phyloP scores from a whole-genome alignment of 2,329 filamentous ascomycete species.

The Boeremia exigua region DNA sequence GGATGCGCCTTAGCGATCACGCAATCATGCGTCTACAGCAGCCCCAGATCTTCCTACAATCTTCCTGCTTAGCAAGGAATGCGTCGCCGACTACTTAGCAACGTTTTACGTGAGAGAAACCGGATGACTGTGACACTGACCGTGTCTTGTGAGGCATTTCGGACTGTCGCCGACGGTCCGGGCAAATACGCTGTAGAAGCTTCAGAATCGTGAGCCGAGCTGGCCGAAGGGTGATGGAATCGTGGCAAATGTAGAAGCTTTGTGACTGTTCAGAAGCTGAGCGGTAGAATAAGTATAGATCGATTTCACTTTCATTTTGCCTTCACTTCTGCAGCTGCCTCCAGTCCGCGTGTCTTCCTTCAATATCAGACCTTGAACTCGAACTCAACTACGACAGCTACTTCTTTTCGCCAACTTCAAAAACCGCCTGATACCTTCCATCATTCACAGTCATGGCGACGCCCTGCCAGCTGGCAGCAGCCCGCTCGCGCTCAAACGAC shows the following conservation, averaged over 20 bases:
- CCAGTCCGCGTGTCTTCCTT: background rate
- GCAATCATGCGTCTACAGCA: constrained; percentile 10
- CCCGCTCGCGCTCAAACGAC: constrained; percentile 9
- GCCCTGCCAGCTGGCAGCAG: constrained; percentile 2
- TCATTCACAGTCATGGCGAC: constrained; percentile 1
- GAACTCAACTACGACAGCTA: background rate
- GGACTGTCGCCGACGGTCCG: constrained; percentile 17
- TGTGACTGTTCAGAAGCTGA: constrained; percentile 2
- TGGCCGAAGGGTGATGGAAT: constrained; percentile 1
- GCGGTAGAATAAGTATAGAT: background rate
- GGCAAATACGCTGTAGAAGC: constrained; percentile 4
- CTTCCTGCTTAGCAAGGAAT: background rate
- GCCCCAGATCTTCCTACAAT: constrained; percentile 4
- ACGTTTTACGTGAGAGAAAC: constrained; percentile 12
- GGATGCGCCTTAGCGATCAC: background rate
- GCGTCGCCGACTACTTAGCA: background rate
- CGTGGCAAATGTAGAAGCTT: constrained; percentile 10
- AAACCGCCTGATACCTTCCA: too few species aligned
- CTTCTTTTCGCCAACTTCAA: background rate
- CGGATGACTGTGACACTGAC: background rate
- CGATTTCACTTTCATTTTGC: background rate
- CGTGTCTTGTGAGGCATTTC: constrained; percentile 8
- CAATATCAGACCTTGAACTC: background rate
- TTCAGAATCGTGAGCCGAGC: constrained; percentile 8
- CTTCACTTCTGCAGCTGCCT: background rate